phyloP scores from a whole-genome alignment of 2,329 filamentous ascomycete species.

The Cadophora malorum region DNA sequence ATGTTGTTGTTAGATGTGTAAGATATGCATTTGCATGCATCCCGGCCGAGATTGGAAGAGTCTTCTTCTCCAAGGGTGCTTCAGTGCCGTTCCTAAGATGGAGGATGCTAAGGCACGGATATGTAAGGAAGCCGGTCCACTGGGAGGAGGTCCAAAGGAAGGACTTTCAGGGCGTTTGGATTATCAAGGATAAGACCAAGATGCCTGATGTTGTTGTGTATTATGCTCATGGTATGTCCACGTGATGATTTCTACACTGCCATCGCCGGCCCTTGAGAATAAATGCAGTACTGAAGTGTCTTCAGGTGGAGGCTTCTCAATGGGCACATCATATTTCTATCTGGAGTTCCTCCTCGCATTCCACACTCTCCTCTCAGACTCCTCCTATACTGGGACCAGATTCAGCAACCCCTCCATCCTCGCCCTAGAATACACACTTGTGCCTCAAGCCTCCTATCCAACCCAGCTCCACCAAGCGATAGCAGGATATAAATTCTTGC shows the following conservation, averaged over 20 bases:
- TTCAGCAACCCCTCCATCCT: conserved; percentile 81
- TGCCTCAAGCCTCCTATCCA: conserved; percentile 29
- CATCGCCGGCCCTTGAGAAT: not conserved
- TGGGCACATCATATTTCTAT: conserved; percentile 85
- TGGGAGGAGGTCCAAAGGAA: conserved; percentile 67
- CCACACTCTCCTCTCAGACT: conserved; percentile 62
- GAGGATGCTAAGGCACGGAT: conserved; percentile 76
- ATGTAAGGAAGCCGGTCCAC: conserved; percentile 64
- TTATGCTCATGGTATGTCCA: conserved; percentile 73
- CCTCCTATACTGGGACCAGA: conserved; percentile 59
- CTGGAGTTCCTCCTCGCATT: conserved; percentile 81
- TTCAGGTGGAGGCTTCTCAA: conserved; percentile 79
- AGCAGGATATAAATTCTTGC: conserved; percentile 25
- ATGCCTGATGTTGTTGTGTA: conserved; percentile 80
- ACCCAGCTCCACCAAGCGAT: conserved; percentile 30
- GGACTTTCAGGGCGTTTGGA: conserved; percentile 71
- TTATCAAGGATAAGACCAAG: conserved; percentile 63
- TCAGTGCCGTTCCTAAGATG: conserved; percentile 77
- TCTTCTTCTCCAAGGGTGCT: conserved; percentile 80
- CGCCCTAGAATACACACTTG: conserved; percentile 54
- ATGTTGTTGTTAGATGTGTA: conserved; percentile 78
- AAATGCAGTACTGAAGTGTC: conserved; percentile 1
- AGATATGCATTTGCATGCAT: conserved; percentile 78
- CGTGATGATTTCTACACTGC: not conserved
- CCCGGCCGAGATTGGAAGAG: conserved; percentile 69